Conservation (phyloP, 345 rosid species). For the Citrus unshiu region DNA sequence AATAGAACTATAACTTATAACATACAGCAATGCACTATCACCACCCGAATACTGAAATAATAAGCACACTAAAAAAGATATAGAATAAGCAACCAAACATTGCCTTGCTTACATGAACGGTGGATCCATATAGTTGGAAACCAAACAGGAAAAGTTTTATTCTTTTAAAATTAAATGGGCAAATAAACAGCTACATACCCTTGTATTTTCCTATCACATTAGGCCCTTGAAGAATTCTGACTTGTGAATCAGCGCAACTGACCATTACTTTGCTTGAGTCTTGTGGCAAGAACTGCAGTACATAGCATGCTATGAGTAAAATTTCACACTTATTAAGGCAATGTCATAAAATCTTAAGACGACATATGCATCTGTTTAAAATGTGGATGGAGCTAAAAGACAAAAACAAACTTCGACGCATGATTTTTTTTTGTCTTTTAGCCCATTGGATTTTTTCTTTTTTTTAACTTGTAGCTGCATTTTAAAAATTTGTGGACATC, state of each 20-base stretch:
- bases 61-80: not conserved
- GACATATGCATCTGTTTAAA: too few relatives aligned
- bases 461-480: not conserved
- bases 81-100: not conserved
- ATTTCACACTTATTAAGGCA: not conserved
- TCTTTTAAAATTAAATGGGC: not conserved
- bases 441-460: too few relatives aligned
- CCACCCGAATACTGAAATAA: not conserved
- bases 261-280: slow-evolving; percentile 81
- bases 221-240: slow-evolving; percentile 73
- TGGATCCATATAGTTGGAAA: not conserved
- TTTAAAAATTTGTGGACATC: not conserved
- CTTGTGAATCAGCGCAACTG: slow-evolving; percentile 80
- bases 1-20: not conserved
- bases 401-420: not conserved
- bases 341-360: not conserved
- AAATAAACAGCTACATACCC: slow-evolving; percentile 36
- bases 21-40: not conserved
- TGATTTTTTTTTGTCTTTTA: not conserved
- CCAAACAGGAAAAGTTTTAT: not conserved
- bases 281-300: slow-evolving; percentile 57
- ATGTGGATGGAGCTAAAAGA: too few relatives aligned
- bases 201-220: slow-evolving; percentile 69
- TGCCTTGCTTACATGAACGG: not conserved
- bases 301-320: not conserved